Evolutionary conservation across 352 stramenopile species (phyloP), one percentile per base, ranked within the genome.

Genomic region (Phytophthora cryptogea): DNA sequence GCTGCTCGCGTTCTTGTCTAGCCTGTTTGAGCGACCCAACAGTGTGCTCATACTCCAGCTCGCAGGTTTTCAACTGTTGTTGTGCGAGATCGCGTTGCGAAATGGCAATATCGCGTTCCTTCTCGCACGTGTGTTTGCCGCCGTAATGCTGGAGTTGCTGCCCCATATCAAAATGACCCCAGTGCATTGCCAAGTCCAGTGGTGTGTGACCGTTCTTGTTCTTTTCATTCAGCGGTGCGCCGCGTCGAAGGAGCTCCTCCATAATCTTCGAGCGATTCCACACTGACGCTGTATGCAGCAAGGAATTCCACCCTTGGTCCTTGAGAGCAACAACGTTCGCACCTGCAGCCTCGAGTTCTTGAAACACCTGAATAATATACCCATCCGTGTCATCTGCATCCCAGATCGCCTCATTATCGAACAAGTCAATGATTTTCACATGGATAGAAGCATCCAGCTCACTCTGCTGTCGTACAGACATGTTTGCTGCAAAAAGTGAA

Each of bases 351-450:
- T 78, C 72, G 4, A 81, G 56, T 23, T 83, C 74, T 10, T 60
- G 31, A 6, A 79, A 67, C 37, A 79, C 23, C n/a, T 74, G 61
- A 3, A 83, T 40, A 28, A 87, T 72, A 45, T 72, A 74, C 16
- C 73, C 72, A 37, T 87, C 77, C 7, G 69, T 78, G 49, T 84
- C 74, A 35, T 83, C 77, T 1, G 76, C 72, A 23, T 87, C 72
- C 77, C 77, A 87, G 45, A 84, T 49, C n/a, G 57, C 54, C 45
- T 87, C 75, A 47, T 84, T 80, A 45, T 82, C 76, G 56, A 87
- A 84, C 26, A 87, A 51, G 20, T 78, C 68, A n/a, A 59, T n/a
- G 23, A 81, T 50, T 33, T 73, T 68, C 59, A 63, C 55, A 40
- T 59, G 49, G 17, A 36, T 63, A 30, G 50, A 33, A 26, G 33